Evolutionary conservation across 2,329 filamentous ascomycete genomes (phyloP), one percentile per base, ranked within the genome.

Genomic region (Arthrobotrys entomopaga): DNA sequence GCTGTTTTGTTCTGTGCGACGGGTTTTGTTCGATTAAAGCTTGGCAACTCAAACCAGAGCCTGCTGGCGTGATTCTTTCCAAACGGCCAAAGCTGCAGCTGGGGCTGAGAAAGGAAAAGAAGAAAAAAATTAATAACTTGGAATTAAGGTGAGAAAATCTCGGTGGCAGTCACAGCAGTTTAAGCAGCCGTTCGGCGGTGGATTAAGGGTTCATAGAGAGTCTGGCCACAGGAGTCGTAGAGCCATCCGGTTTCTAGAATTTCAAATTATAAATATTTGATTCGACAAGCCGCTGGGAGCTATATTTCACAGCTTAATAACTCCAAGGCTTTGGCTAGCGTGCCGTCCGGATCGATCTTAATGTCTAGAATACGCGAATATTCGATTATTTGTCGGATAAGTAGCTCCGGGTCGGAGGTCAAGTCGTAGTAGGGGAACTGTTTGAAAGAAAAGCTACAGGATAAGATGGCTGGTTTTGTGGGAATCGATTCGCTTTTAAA

Each of bases 61-160:
- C 61, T 43, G 61, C 56, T 73, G 69, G 69, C 61, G 69, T 73
- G 63, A 73, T 66, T 72, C 65, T 26, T 22, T 34, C 29, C 29
- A 66, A 73, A 61, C 56, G 69, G 69, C 69, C 69, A 73, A 73
- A 73, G 69, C 54, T 73, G 61, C 69, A 73, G 61, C 66, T 73
- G 69, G 69, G 67, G 69, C 69, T 73, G 69, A 72, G 53, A 72
- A 50, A 29, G 48, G 29, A 11, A 19, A 20, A 63, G 26, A 52
- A 42, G 11, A 54, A 64, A 70, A 57, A 70, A 52, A 43, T 63
- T 43, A 70, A 57, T 56, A 29, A 40, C 13, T 34, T 34, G 52
- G 34, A 43, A 13, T 34, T 43, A 46, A 50, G 53, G 19, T 59
- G 54, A 57, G 48, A 8, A 22, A 42, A 43, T 16, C 42, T 65